Base-by-base conservation (phyloP, 2,329 filamentous ascomycete genomes). In the Fusarium poae region DNA sequence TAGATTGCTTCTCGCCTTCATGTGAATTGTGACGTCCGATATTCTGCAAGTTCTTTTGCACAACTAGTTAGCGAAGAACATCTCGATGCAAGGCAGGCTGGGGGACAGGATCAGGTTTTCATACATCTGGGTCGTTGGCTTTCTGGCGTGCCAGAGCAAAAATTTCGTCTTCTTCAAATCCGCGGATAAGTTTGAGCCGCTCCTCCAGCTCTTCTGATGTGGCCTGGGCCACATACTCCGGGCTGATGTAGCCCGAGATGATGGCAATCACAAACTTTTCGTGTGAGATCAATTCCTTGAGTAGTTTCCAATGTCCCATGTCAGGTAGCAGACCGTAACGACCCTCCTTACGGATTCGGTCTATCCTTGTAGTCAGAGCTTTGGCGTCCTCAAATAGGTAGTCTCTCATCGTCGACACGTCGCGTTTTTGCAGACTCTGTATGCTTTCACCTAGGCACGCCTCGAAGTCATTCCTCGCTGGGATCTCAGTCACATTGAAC, bases 251-350 rank as follows among this genome's bases (percentile, higher is more conserved):
- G 0, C 77, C 76, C 2, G 70, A 68, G 11, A 77, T 58, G 3
- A 79, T 58, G 2, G 76, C 77, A 6, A 74, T 65, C 20, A 76
- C 74, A 62, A 82, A 78, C 18, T 76, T 74, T 6, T 76, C 60
- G 12, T 76, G 59, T 2, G 48, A 56, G 6, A 77, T 62, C 11
- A 79, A 52, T 15, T 68, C 65, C 20, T 65, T 48, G 1, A 82
- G 72, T 12, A 71, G 59, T n/a, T 72, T 75, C 80, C 80, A 82
- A 27, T 77, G 80, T 10, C 68, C 60, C n/a, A 72, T 70, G 54
- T 82, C 78, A 3, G 70, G 73, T 6, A 80, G 55, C 51, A 78
- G 74, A 3, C 78, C 79, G 23, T 54, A 61, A 3, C 62, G 55
- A 27, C 68, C 67, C 16, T 72, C 55, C 35, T 71, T 70, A 21